Base-by-base conservation (phyloP, 1,284 basidiomycete species). In the Quambalaria eucalypti region DNA sequence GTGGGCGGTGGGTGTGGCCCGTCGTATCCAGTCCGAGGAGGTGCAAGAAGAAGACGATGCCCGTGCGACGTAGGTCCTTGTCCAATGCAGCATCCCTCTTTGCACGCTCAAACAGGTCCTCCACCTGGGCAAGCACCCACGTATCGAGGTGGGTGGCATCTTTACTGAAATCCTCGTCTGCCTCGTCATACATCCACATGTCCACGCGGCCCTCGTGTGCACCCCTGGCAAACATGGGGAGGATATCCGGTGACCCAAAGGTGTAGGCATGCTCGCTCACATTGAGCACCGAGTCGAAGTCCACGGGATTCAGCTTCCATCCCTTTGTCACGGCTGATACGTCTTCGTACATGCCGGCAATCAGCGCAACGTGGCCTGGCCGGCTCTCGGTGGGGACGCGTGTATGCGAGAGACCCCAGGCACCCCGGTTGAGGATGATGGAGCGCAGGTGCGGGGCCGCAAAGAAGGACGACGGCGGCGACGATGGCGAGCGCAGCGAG, bases 261-360 rank as follows among this genome's bases (percentile, higher is more conserved):
- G 87, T 85, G 68, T 84, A 92, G 0, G 88, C 87, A 39, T 82
- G 79, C 39, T 80, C 82, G 1, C 87, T 89, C 70, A 85, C 86
- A 66, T 92, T 92, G 73, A 92, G 86, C 2, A 91, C 83, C 1
- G 88, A 90, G 75, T 92, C 89, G 71, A 92, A 92, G 58, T 88
- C 83, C 30, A 90, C 86, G 28, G 89, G 90, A 76, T 92, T 92
- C 4, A 84, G 82, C 79, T 90, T 90, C 88, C 88, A 90, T 52
- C 88, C 83, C 85, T 87, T 60, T 0, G 86, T 90, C 28, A 92
- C 89, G 12, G 88, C 89, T 4, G 87, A 88, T 4, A 90, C 88
- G 66, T 92, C 88, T 76, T 92, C 90, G 72, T 92, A 91, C 87
- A 91, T 90, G 7, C 88, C 88, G 33, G 86, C 90, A 64, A 92